These are phyloP conservation scores for Escovopsis weberi DNA, from an alignment of 2,329 filamentous ascomycete species.

Conservation along the genomic window DNA sequence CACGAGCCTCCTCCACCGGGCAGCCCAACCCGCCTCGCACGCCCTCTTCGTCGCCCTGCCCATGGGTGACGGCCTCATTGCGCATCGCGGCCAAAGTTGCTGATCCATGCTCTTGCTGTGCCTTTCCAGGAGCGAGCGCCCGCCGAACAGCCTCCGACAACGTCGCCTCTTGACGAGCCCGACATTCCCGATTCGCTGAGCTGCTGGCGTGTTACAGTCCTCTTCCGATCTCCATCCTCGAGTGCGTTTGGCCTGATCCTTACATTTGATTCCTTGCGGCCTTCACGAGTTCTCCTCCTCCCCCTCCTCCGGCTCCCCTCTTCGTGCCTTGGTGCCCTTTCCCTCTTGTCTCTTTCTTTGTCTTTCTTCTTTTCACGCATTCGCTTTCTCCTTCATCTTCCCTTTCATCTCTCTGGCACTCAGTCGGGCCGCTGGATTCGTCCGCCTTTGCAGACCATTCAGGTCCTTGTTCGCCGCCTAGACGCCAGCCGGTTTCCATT, in stretches of 20 bases:
- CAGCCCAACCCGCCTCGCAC: not conserved
- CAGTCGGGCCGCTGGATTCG: no score
- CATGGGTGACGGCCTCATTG: conserved; percentile 1
- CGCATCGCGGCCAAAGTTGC: conserved; percentile 4
- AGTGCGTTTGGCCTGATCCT: conserved; percentile 7
- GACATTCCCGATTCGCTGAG: conserved; percentile 3
- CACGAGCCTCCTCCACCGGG: no score
- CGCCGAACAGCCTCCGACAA: conserved; percentile 5
- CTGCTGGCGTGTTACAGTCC: conserved; percentile 8
- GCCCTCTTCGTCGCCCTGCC: conserved; percentile 1
- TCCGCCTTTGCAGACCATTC: no score
- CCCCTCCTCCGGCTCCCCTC: not conserved
- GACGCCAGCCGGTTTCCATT: no score
- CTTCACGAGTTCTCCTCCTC: no score
- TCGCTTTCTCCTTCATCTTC: not conserved
- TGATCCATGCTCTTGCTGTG: conserved; percentile 6
- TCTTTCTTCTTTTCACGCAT: not conserved
- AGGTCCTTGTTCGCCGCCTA: no score
- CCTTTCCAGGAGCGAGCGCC: conserved; percentile 6
- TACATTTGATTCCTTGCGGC: not conserved
- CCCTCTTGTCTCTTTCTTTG: conserved; percentile 1
- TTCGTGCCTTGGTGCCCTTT: conserved; percentile 1
- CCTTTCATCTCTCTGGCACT: not conserved
- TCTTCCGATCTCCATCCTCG: conserved; percentile 7
- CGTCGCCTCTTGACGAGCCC: conserved; percentile 3